Base-by-base conservation (phyloP, 306 rosid species). In the Dalbergia cochinchinensis region DNA sequence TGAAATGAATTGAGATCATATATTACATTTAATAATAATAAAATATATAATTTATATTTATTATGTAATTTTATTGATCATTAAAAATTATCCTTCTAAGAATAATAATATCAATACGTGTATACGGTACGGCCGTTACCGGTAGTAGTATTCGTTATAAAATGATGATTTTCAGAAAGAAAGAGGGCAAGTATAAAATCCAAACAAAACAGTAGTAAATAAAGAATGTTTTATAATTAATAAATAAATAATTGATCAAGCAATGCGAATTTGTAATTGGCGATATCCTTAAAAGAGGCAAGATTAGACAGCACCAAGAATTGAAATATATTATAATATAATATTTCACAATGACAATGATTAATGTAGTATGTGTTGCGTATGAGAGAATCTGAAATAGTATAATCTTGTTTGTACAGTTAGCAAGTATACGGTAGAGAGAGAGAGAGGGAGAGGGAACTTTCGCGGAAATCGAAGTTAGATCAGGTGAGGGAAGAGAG, bases 391-490 rank as follows among this genome's bases (percentile, higher is more conserved):
- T 82, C 51, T 68, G 39, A 3, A 42, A 53, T 2, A 35, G 76
- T 62, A 45, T 2, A n/a, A 31, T 50, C 42, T 18, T 45, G 20
- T 35, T 18, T 2, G 59, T 39, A 71, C 20, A 37, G 45, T 47
- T 44, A 44, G 22, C 22, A 20, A 0, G 53, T 47, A 42, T 42
- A 8, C 8, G 47, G 41, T 37, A 26, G 3, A 26, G 31, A 26
- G 31, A 26, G 31, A 39, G 44, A 39, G 16, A 14, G 55, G 13
- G 55, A 13, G 19, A n/a, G 42, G 69, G 88, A 71, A 75, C 92
- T 90, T 90, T 90, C 91, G 47, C 92, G 84, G 88, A 90, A 91
- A 88, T 70, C 97, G 90, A 92, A 88, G 92, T 55, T 51, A 66
- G 85, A 89, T 82, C 58, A 26, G 31, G 31, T 26, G 22, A 59